These are phyloP conservation scores for Ploettnerulaceae sp. DNA, from an alignment of 2,329 filamentous ascomycete genomes.

Conservation along the genomic window DNA sequence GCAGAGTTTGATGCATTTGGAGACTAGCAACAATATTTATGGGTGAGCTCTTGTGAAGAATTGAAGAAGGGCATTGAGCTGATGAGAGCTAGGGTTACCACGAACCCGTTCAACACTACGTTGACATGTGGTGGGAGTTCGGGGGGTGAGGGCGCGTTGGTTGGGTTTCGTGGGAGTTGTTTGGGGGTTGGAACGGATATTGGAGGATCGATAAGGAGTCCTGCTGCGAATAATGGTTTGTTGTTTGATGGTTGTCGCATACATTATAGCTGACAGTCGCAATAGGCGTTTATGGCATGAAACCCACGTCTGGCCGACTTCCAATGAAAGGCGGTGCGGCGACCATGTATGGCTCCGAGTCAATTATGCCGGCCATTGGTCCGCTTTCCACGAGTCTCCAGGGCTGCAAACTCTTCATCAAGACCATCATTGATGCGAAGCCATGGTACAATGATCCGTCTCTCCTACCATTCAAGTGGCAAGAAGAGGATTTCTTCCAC, in stretches of 20 bases:
- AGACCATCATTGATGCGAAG: constrained; percentile 38
- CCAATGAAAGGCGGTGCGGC: constrained; percentile 24
- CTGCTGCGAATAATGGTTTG: constrained; percentile 43
- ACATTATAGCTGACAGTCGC: neutral
- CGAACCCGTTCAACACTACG: constrained; percentile 48
- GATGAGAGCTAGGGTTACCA: constrained; percentile 39
- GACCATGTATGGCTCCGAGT: constrained; percentile 26
- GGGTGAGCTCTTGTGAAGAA: constrained; percentile 29
- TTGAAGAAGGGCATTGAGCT: neutral
- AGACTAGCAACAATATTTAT: constrained; percentile 46
- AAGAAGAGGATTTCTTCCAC: constrained; percentile 33
- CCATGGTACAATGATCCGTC: constrained; percentile 50
- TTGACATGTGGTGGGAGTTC: constrained; percentile 49
- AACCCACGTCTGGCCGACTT: constrained; percentile 29
- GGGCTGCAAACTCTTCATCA: constrained; percentile 42
- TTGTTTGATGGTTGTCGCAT: neutral
- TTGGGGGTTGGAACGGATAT: constrained; percentile 53
- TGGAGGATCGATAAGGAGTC: constrained; percentile 44
- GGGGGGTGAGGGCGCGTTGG: constrained; percentile 52
- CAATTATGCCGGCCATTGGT: constrained; percentile 46
- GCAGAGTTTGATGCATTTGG: constrained; percentile 50
- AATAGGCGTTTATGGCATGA: constrained; percentile 32
- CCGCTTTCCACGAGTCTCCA: constrained; percentile 49
- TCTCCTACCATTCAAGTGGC: constrained; percentile 50
- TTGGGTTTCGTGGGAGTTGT: constrained; percentile 47